phyloP scores from a whole-genome alignment of 176 grass and related monocot species.

The Musa beccarii region DNA sequence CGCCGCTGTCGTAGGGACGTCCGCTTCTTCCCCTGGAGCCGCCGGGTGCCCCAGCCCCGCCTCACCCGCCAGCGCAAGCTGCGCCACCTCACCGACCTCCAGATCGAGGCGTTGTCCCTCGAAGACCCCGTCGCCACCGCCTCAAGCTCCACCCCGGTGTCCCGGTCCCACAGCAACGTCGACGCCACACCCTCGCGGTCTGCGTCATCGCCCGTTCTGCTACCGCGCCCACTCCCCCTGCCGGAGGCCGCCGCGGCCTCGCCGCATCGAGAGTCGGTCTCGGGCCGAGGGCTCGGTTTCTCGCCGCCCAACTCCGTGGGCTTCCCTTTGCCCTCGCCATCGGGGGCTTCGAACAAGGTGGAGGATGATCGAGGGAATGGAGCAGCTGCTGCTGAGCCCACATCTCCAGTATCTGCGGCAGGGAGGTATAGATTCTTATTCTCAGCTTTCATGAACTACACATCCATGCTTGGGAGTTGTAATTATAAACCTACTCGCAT shows the following conservation, averaged over 20 bases:
- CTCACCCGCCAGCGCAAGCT: slow-evolving; percentile 74
- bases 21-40: neutral
- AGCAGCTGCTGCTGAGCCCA: neutral
- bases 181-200: slow-evolving; percentile 30
- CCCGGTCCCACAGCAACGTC: slow-evolving; percentile 33
- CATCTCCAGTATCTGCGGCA: neutral
- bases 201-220: slow-evolving; percentile 42
- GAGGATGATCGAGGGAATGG: slow-evolving; percentile 22
- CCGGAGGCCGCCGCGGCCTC: slow-evolving; percentile 25
- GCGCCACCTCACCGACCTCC: slow-evolving; percentile 38
- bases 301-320: neutral
- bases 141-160: slow-evolving; percentile 42
- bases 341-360: neutral
- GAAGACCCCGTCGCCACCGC: neutral
- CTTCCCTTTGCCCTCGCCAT: slow-evolving; percentile 31
- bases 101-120: slow-evolving; percentile 8
- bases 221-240: slow-evolving; percentile 37
- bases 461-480: neutral
- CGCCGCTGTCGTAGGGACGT: slow-evolving; percentile 6
- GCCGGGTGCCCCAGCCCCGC: slow-evolving; percentile 13
- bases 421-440: slow-evolving; percentile 27
- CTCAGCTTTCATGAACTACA: neutral
- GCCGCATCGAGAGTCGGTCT: slow-evolving; percentile 1
- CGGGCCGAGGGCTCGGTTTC: neutral
- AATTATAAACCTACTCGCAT: neutral